phyloP scores from a whole-genome alignment of 1,139 yeast genomes.

The Insectozyma bohioensis region DNA sequence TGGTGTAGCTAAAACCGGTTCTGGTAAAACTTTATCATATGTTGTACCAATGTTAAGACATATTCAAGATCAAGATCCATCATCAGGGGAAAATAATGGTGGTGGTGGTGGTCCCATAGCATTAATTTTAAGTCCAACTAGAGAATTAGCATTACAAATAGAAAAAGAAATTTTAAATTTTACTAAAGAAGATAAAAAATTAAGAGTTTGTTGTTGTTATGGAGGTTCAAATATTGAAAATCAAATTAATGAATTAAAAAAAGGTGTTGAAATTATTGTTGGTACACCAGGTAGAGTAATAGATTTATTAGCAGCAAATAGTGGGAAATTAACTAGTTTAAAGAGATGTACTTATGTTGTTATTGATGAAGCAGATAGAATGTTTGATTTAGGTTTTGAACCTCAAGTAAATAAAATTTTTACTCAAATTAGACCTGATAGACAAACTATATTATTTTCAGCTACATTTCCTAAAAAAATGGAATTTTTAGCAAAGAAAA shows the following conservation, averaged over 20 bases:
- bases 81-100: conserved; percentile 46
- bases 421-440: conserved; percentile 76
- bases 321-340: conserved; percentile 74
- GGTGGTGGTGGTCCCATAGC: conserved; percentile 93
- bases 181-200: conserved; percentile 41
- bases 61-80: conserved; percentile 65
- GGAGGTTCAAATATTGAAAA: conserved; percentile 90
- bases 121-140: conserved; percentile 82
- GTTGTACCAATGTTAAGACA: conserved; percentile 83
- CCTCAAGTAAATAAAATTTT: conserved; percentile 90
- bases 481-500: conserved; percentile 69
- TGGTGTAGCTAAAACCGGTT: conserved; percentile 95
- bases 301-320: conserved; percentile 81
- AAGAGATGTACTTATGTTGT: conserved; percentile 76
- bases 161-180: conserved; percentile 65
- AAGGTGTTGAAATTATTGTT: conserved; percentile 78
- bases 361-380: conserved; percentile 93
- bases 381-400: conserved; percentile 97
- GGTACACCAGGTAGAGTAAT: conserved; percentile 97
- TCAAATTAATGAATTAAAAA: conserved; percentile 78
- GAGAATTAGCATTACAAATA: conserved; percentile 90
- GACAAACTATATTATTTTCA: conserved; percentile 89
- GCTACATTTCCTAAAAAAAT: conserved; percentile 90
- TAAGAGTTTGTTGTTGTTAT: conserved; percentile 73
- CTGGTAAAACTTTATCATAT: conserved; percentile 92